phyloP scores from a whole-genome alignment of 1,284 basidiomycete genomes.

The Leccinum laetum region DNA sequence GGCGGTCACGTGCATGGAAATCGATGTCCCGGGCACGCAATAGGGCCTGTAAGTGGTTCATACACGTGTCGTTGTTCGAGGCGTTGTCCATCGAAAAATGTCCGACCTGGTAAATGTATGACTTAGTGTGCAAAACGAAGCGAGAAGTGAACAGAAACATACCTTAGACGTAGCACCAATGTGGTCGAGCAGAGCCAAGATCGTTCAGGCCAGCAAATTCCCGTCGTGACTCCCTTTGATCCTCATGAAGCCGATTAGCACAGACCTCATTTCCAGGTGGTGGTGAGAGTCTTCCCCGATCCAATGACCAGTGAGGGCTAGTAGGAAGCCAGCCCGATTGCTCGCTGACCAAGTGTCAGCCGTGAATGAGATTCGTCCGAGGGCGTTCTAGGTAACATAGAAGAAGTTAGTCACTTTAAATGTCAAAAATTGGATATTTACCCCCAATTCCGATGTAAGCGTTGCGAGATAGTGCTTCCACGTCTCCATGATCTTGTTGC shows the following conservation, averaged over 20 bases:
- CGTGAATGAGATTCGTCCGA: not conserved
- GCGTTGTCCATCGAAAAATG: constrained; percentile 9
- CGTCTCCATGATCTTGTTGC: not conserved
- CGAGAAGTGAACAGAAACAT: not conserved
- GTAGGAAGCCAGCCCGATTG: not conserved
- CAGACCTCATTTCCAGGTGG: not conserved
- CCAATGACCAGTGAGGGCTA: constrained; percentile 2
- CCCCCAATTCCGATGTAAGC: not conserved
- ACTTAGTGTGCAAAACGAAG: not conserved
- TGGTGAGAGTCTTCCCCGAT: not conserved
- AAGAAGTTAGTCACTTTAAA: not conserved
- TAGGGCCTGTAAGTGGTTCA: not conserved
- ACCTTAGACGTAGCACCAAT: not conserved
- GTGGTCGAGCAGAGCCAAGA: not conserved
- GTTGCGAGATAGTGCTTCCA: constrained; percentile 2
- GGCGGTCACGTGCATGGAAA: not conserved
- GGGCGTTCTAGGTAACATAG: not conserved
- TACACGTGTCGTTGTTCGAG: not conserved
- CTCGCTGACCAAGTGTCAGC: constrained; percentile 6
- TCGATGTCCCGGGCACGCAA: not conserved
- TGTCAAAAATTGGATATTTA: not conserved
- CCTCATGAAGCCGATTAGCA: constrained; percentile 4
- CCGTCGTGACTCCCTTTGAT: constrained; percentile 1
- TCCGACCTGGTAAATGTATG: not conserved
- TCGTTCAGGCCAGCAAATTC: not conserved